These are phyloP conservation scores for Microstegium vimineum DNA, from an alignment of 176 grass and related monocot genomes.

Conservation along the genomic window DNA sequence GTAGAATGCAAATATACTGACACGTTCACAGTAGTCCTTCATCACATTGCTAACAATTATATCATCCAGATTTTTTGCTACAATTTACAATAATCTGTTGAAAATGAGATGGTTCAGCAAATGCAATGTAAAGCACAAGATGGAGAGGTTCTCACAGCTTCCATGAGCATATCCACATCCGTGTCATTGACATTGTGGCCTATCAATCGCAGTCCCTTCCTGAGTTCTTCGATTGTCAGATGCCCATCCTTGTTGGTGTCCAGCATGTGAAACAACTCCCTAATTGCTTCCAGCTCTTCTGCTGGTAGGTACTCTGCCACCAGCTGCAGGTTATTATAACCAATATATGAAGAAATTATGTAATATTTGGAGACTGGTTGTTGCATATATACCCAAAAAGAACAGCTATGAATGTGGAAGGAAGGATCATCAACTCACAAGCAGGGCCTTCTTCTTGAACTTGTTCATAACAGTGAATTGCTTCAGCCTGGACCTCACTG, in stretches of 20 bases:
- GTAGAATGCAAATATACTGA: background rate
- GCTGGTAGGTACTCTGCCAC: conserved; percentile 68
- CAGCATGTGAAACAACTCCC: conserved; percentile 76
- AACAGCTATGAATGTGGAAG: background rate
- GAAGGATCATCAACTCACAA: conserved; percentile 31
- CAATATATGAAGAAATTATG: background rate
- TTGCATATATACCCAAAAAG: background rate
- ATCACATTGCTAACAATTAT: background rate
- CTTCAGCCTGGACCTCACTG: conserved; percentile 58
- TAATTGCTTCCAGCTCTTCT: conserved; percentile 68
- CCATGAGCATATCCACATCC: conserved; percentile 82
- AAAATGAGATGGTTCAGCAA: background rate
- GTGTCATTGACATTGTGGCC: conserved; percentile 56
- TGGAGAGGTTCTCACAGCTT: conserved; percentile 55
- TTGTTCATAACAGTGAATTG: conserved; percentile 90
- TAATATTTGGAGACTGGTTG: background rate
- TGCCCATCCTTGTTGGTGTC: conserved; percentile 81
- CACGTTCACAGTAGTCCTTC: background rate
- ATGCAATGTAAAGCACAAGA: background rate
- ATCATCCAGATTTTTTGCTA: background rate
- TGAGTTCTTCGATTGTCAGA: conserved; percentile 75
- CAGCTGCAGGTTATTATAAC: conserved; percentile 29
- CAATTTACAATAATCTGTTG: background rate
- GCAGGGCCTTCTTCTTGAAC: conserved; percentile 74
- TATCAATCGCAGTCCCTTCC: conserved; percentile 55